Conservation (phyloP, 768 basidiomycete species). For the Tylopilus plumbeoviolaceoides region DNA sequence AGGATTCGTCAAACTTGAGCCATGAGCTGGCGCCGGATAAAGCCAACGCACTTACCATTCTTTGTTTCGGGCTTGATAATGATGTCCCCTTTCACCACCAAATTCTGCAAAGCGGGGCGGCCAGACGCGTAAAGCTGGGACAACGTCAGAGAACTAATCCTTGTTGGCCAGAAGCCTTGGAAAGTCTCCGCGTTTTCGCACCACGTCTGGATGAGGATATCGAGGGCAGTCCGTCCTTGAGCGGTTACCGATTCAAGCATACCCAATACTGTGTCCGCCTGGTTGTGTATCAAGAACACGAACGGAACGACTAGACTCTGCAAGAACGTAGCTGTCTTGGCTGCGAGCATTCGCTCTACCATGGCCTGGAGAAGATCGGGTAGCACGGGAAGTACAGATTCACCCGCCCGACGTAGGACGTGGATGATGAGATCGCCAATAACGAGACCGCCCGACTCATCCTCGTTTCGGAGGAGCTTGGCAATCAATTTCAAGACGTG, state of each 20-base stretch:
- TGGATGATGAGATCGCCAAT: conserved; percentile 96
- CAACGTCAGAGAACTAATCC: conserved; percentile 81
- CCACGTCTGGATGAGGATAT: conserved; percentile 89
- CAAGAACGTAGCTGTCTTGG: conserved; percentile 87
- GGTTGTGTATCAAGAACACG: conserved; percentile 87
- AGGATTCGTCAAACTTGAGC: conserved; percentile 7
- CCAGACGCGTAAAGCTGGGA: conserved; percentile 66
- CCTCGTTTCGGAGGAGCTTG: conserved; percentile 68
- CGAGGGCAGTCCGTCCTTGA: conserved; percentile 63
- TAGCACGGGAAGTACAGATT: conserved; percentile 76
- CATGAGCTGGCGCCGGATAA: conserved; percentile 6
- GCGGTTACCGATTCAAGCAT: conserved; percentile 69
- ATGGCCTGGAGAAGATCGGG: conserved; percentile 86
- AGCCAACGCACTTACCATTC: conserved; percentile 56
- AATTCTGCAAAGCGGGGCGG: conserved; percentile 58
- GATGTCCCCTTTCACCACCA: conserved; percentile 88
- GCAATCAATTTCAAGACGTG: conserved; percentile 73
- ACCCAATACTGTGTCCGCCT: conserved; percentile 72
- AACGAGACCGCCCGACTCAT: conserved; percentile 89
- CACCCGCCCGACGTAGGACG: conserved; percentile 78
- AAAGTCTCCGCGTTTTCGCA: conserved; percentile 93
- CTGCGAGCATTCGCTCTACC: conserved; percentile 72
- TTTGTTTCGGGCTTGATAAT: conserved; percentile 77
- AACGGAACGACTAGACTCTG: conserved; percentile 94
- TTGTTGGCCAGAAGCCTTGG: conserved; percentile 91